Base-by-base conservation (phyloP, 805 yeast genomes). In the Metschnikowia hibisci region DNA sequence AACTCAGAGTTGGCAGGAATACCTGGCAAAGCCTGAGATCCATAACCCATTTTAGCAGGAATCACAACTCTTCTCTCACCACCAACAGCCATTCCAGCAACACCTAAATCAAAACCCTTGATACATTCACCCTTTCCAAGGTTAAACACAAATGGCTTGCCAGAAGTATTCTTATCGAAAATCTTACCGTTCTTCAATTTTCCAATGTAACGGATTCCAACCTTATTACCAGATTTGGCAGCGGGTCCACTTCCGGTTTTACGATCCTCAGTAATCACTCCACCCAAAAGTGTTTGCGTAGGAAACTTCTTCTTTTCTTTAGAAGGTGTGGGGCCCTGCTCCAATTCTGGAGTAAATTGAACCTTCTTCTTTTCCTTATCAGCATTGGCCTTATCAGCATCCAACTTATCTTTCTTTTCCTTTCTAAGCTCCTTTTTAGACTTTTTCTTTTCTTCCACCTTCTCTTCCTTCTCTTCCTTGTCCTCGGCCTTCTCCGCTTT, bases 61-160 rank as follows among this genome's bases (percentile, higher is more conserved):
- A 93, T 88, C 48, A 88, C 79, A 55, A 93, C 88, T 75, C 98
- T 83, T 79, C 99, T 90, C 78, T 93, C 99, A 63, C 98, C 98
- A 61, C 96, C 96, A 63, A 87, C 95, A 45, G 95, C 82, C 97
- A 93, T 90, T 65, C 98, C 98, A 46, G 91, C 89, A 58, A 93
- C 93, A 77, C 99, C 99, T 61, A 91, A 78, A 65, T 93, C 99
- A 87, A 96, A 93, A 53, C 98, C 99, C 69, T 87, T 87, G 76
- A 93, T 93, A 56, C 95, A 97, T 73, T 93, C 99, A 63, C 98
- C 99, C 67, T 84, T 86, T 60, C 99, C 99, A 57, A 93, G 78
- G 51, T 79, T 80, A 71, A 93, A 93, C 52, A 71, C 69, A 69
- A 93, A 93, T 61, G 99, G 99, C 76, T 88, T 91, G 60, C 99